A percentile compares a stretch with the other conserved stretches of the same genome.
Evolutionary conservation across 345 rosid species (phyloP).

Genomic region (Ceriops decandra): DNA sequence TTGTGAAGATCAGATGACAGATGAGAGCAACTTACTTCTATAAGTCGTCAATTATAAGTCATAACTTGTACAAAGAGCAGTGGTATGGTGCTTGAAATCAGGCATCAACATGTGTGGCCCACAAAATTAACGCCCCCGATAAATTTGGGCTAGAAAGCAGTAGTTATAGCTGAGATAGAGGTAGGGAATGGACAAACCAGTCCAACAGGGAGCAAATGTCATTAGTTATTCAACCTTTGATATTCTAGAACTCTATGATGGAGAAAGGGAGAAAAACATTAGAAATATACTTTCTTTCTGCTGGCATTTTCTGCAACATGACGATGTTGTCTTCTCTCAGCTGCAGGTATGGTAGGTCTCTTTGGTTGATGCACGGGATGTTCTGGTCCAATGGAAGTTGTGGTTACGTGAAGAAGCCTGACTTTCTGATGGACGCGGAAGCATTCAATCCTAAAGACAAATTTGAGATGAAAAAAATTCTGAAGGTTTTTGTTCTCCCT

Average conservation of each 20-base stretch:
- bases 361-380: constrained; percentile 37
- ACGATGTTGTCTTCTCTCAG: not conserved
- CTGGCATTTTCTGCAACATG: too few relatives aligned
- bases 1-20: not conserved
- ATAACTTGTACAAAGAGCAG: not conserved
- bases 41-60: not conserved
- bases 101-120: too few relatives aligned
- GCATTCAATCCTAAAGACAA: constrained; percentile 20
- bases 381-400: constrained; percentile 32
- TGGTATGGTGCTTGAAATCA: too few relatives aligned
- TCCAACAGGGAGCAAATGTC: too few relatives aligned
- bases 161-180: too few relatives aligned
- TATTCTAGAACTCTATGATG: too few relatives aligned
- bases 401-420: constrained; percentile 30
- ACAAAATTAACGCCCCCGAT: too few relatives aligned
- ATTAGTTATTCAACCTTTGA: too few relatives aligned
- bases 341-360: constrained; percentile 28
- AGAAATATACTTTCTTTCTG: too few relatives aligned
- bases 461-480: constrained; percentile 16
- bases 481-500: constrained; percentile 15
- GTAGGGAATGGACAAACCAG: too few relatives aligned
- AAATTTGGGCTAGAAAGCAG: too few relatives aligned
- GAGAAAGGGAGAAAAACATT: too few relatives aligned
- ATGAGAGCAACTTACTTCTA: not conserved
- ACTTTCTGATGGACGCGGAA: constrained; percentile 20